Percentiles rank a stretch among this genome's conserved stretches.
Conservation (phyloP, 2,329 filamentous ascomycete genomes). For the Chlorencoelia australis region DNA sequence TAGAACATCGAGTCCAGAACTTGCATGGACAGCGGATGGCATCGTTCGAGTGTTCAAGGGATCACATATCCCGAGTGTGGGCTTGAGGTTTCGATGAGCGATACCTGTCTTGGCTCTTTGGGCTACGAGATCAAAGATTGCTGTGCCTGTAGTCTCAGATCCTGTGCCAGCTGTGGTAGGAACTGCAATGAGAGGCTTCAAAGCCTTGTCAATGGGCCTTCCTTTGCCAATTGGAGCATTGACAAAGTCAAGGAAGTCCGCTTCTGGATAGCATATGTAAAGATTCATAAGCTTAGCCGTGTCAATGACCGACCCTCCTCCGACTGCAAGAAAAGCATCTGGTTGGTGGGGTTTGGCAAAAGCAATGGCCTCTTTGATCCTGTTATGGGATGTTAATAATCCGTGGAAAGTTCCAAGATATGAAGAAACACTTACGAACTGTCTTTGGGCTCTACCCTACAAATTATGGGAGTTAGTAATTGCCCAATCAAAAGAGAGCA, state of each 20-base stretch:
- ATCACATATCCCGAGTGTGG: slow-evolving; percentile 78
- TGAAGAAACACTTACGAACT: slow-evolving; percentile 52
- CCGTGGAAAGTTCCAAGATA: neutral
- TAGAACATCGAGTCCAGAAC: slow-evolving; percentile 85
- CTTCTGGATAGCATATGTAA: slow-evolving; percentile 82
- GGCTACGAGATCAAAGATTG: slow-evolving; percentile 90
- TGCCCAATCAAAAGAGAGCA: no score
- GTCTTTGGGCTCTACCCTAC: slow-evolving; percentile 87
- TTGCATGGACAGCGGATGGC: slow-evolving; percentile 87
- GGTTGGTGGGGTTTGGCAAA: slow-evolving; percentile 72
- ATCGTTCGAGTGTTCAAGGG: slow-evolving; percentile 91
- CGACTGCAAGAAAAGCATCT: slow-evolving; percentile 89
- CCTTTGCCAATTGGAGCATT: slow-evolving; percentile 89
- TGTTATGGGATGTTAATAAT: slow-evolving; percentile 28
- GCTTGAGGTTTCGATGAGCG: slow-evolving; percentile 90
- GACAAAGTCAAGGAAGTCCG: slow-evolving; percentile 94
- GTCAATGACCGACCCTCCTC: slow-evolving; percentile 90
- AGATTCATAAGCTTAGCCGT: slow-evolving; percentile 99
- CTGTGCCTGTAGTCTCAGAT: slow-evolving; percentile 92
- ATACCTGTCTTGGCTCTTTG: slow-evolving; percentile 92
- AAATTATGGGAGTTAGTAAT: no score
- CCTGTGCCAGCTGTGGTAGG: slow-evolving; percentile 82
- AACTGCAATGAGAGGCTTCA: slow-evolving; percentile 71
- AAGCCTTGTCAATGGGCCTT: slow-evolving; percentile 56
- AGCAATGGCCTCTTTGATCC: slow-evolving; percentile 79